Base-by-base conservation (phyloP, 1,139 yeast species). In the Debaryomyces robertsiae region DNA sequence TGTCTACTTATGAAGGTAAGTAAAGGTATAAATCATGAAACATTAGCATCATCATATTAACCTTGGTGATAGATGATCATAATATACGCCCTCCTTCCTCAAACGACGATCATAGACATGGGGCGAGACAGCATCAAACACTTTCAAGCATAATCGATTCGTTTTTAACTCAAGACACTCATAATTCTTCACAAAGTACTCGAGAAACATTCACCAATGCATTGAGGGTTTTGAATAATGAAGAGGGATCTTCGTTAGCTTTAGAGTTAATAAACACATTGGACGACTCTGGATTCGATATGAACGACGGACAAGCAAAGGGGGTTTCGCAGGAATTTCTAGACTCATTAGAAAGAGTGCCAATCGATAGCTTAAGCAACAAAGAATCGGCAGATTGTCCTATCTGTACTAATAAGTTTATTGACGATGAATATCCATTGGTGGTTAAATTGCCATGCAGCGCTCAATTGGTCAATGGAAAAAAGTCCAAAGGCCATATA, bases 371-470 rank as follows among this genome's bases (percentile, higher is more conserved):
- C 15, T 57, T 88, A 25, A 71, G 74, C n/a, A 55, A 61, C n/a
- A 72, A 67, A 25, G 88, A 85, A 42, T 63, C 77, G 1, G 73
- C 70, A 3, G 74, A 67, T 40, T 91, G 98, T 59, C 85, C 97
- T 1, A 90, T 91, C 34, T 91, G 98, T 54, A 85, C 95, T 28
- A 79, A 78, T 46, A 75, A 73, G 42, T 91, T 81, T 53, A 66
- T 75, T 5, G 87, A 83, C 31, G 95, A 89, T 57, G 69, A 79
- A 38, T 82, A 84, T 53, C 96, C 97, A 1, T 67, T 91, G 42
- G 81, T 91, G 9, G 96, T 89, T 13, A 68, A 76, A 50, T 69
- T 91, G 27, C 96, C 96, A 0, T 93, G 97, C 57, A 74, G 76
- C 35, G 58, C 67, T 3, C 65, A 59, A 44, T 48, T 52, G 14